Conservation (phyloP, 345 rosid genomes). For the Litchi chinensis region DNA sequence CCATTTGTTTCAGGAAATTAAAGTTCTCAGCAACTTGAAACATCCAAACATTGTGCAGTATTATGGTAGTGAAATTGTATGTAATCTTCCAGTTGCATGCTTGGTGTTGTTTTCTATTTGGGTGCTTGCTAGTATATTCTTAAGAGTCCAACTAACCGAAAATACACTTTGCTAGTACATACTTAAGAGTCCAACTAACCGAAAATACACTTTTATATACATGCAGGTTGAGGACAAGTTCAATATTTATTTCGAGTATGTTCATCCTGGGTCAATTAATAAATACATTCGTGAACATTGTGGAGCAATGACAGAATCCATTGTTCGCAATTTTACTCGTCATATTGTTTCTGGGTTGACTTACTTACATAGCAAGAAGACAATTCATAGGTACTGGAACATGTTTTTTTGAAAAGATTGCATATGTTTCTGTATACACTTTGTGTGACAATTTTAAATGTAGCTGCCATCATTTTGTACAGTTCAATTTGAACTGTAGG, state of each 20-base stretch:
- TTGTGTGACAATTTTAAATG: not conserved
- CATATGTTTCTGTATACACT: not conserved
- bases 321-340: slow-evolving; percentile 89
- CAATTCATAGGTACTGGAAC: slow-evolving; percentile 73
- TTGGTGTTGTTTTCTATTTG: not conserved
- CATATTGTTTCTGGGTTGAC: slow-evolving; percentile 92
- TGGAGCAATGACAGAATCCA: slow-evolving; percentile 90
- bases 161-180: slow-evolving; percentile 16
- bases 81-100: slow-evolving; percentile 37
- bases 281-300: slow-evolving; percentile 84
- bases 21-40: slow-evolving; percentile 86
- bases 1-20: slow-evolving; percentile 68
- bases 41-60: slow-evolving; percentile 98
- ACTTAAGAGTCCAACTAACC: slow-evolving; percentile 14
- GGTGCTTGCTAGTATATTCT: not conserved
- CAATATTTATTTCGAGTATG: slow-evolving; percentile 88
- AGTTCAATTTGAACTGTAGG: not conserved
- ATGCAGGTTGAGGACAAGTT: slow-evolving; percentile 77
- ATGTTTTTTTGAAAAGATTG: not conserved
- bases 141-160: slow-evolving; percentile 17
- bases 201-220: slow-evolving; percentile 19
- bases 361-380: slow-evolving; percentile 85
- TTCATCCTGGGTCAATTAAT: slow-evolving; percentile 96
- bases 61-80: slow-evolving; percentile 95
- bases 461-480: not conserved